Evolutionary conservation across 2,329 filamentous ascomycete genomes (phyloP).

Genomic region (Scleromitrula shiraiana): DNA sequence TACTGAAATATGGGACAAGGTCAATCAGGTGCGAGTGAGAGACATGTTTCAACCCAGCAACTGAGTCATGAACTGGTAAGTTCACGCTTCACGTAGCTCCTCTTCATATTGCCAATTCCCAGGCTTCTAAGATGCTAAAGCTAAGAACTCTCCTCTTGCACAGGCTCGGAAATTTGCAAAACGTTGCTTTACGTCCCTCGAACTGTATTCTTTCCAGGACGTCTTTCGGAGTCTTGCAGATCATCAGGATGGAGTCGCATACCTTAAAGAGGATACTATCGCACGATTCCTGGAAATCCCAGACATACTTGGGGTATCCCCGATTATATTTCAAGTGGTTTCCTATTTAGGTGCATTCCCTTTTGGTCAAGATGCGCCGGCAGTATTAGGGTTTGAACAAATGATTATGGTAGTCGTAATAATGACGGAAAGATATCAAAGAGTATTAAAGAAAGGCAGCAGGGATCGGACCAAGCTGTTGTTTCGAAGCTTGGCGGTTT

Average conservation of each 20-base stretch:
- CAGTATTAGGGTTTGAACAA: constrained; percentile 60
- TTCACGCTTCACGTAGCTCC: constrained; percentile 5
- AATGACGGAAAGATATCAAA: constrained; percentile 60
- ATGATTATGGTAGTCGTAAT: constrained; percentile 66
- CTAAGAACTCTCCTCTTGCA: neutral
- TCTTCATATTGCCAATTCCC: neutral
- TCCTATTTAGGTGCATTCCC: constrained; percentile 68
- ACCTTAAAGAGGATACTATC: constrained; percentile 63
- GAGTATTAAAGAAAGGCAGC: constrained; percentile 51
- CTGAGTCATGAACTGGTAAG: constrained; percentile 29
- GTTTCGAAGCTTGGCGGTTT: constrained; percentile 64
- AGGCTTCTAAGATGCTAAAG: neutral
- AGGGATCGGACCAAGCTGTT: constrained; percentile 55
- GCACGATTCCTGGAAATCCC: constrained; percentile 67
- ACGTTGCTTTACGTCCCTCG: constrained; percentile 62
- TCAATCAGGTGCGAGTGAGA: constrained; percentile 25
- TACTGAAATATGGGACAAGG: constrained; percentile 29
- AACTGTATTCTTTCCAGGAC: constrained; percentile 65
- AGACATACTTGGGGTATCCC: constrained; percentile 57
- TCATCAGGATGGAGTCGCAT: constrained; percentile 49
- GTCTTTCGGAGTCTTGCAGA: constrained; percentile 66
- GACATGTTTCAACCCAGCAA: constrained; percentile 25
- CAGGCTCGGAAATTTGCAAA: constrained; percentile 58
- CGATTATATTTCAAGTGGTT: constrained; percentile 63
- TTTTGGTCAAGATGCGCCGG: constrained; percentile 62